phyloP scores from a whole-genome alignment of 225 moss, liverwort and hornwort species.

The Neckera pumila region DNA sequence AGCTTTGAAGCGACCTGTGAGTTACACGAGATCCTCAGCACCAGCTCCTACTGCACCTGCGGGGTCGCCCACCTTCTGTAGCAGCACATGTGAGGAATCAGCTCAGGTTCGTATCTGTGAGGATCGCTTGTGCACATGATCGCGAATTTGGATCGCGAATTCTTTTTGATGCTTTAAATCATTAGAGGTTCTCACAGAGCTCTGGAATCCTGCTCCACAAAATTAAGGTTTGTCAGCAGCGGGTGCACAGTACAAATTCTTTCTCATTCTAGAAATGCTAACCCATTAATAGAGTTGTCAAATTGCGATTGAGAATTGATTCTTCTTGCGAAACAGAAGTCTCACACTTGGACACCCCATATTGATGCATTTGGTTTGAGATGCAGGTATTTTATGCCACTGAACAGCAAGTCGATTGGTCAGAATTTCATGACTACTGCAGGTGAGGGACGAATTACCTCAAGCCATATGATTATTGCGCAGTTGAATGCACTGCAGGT shows the following conservation, averaged over 20 bases:
- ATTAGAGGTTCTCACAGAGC: background rate
- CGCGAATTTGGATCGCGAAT: background rate
- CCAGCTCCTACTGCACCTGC: background rate
- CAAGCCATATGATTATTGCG: background rate
- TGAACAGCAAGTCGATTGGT: constrained; percentile 55
- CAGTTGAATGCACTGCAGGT: background rate
- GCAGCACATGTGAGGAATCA: constrained; percentile 27
- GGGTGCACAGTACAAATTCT: background rate
- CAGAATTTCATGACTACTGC: constrained; percentile 53
- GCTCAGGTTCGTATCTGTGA: constrained; percentile 25
- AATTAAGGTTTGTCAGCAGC: background rate
- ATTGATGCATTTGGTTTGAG: background rate
- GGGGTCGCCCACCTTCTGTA: constrained; percentile 23
- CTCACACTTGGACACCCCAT: background rate
- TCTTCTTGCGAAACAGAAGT: background rate
- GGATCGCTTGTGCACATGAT: background rate
- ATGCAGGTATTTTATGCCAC: constrained; percentile 42
- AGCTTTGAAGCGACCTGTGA: constrained; percentile 23
- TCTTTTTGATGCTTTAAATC: background rate
- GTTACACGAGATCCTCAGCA: background rate
- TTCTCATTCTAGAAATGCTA: background rate
- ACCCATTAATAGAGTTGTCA: background rate
- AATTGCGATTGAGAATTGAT: background rate
- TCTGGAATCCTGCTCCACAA: background rate
- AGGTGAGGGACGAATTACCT: constrained; percentile 17